Evolutionary conservation across 176 grass and related monocot species (phyloP), one percentile per base, ranked within the genome.

Genomic region (Hsuehochloa calcarea): DNA sequence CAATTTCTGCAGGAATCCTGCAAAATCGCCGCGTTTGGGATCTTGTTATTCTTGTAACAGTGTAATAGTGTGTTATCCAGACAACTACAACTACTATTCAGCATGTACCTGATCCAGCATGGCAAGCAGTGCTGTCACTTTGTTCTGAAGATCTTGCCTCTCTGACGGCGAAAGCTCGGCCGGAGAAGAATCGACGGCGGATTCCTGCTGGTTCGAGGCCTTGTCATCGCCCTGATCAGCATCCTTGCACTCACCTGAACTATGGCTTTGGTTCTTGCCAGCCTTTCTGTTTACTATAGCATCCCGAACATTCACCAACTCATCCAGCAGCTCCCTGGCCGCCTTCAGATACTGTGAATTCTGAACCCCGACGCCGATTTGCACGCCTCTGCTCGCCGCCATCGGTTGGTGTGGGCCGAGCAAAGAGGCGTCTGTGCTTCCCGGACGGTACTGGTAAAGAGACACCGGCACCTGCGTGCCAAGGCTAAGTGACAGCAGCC

Each of bases 71-170:
- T 62, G 60, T 14, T 62, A 29, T 27, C 12, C 12, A 29, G 60
- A 27, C 60, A 63, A 14, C 60, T 6, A 63, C n/a, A n/a, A n/a
- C 11, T 26, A 27, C 10, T 65, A 8, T 17, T 65, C 27, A 35
- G 63, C 16, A 65, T 65, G 64, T 71, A 97, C 94, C 94, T 97
- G 89, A 88, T 97, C 89, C 65, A 93, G 75, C 87, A 97, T 93
- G 27, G 87, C 87, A 59, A 90, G 80, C 43, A 97, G 82, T 11
- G 90, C 92, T 15, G 85, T 92, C 43, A 97, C 87, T 71, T 97
- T 93, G 90, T 97, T 93, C 87, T 93, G 94, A 25, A 97, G 91
- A 31, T 92, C 94, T 10, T 97, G 91, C 78, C 89, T 82, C 64
- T 93, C 94, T 31, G 87, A 77, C 25, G 94, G 68, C 52, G 89